Evolutionary conservation across 2,329 filamentous ascomycete genomes (phyloP).

Genomic region (Talaromyces albobiverticillius): DNA sequence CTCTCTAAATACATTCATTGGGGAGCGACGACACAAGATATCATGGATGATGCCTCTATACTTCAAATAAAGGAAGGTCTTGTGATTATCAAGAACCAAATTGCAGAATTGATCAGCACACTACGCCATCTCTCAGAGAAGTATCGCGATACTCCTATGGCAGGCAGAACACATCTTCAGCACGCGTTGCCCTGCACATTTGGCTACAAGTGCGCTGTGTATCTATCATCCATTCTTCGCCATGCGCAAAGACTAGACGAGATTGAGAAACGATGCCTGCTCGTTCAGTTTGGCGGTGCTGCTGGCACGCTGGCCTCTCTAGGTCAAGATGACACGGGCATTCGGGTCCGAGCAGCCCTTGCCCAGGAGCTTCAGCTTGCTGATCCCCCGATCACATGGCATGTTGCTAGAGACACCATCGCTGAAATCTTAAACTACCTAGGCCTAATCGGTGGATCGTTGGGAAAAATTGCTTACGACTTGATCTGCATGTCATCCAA

Average conservation of each 20-base stretch:
- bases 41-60: slow-evolving; percentile 56
- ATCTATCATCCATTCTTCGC: slow-evolving; percentile 49
- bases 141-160: slow-evolving; percentile 55
- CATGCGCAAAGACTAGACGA: slow-evolving; percentile 49
- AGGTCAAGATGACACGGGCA: slow-evolving; percentile 46
- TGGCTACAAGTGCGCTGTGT: slow-evolving; percentile 58
- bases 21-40: slow-evolving; percentile 60
- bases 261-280: slow-evolving; percentile 44
- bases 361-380: slow-evolving; percentile 48
- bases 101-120: slow-evolving; percentile 43
- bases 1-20: slow-evolving; percentile 53
- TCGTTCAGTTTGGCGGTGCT: slow-evolving; percentile 58
- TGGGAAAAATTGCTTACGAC: slow-evolving; percentile 57
- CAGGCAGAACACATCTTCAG: slow-evolving; percentile 57
- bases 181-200: slow-evolving; percentile 58
- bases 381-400: slow-evolving; percentile 57
- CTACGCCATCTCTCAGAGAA: slow-evolving; percentile 43
- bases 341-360: slow-evolving; percentile 49
- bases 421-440: slow-evolving; percentile 55
- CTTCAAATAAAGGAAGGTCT: slow-evolving; percentile 54
- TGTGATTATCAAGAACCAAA: slow-evolving; percentile 45
- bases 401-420: slow-evolving; percentile 54
- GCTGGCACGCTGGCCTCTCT: slow-evolving; percentile 56
- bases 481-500: slow-evolving; percentile 59
- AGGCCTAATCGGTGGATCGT: slow-evolving; percentile 51